Percentiles rank a stretch among this genome's conserved stretches.
phyloP scores from a whole-genome alignment of 2,329 filamentous ascomycete genomes.

The Acephala macrosclerotiorum region DNA sequence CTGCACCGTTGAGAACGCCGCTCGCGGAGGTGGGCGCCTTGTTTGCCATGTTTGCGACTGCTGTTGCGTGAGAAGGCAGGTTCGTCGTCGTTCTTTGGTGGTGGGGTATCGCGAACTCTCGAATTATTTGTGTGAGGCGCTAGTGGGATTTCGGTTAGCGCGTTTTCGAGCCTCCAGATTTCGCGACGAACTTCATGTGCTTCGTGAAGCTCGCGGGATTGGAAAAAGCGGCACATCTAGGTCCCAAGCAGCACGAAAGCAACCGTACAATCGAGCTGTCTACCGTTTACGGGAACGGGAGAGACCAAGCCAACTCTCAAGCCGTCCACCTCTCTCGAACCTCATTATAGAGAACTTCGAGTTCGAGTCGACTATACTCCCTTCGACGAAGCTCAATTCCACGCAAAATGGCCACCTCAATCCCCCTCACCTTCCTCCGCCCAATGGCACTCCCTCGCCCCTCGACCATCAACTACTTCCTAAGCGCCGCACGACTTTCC shows the following conservation, averaged over 20 bases:
- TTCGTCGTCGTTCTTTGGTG: constrained; percentile 26
- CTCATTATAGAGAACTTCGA: no score
- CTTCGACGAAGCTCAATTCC: constrained; percentile 14
- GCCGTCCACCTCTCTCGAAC: no score
- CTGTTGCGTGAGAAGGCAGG: constrained; percentile 18
- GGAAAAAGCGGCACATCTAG: no score
- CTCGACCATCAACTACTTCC: constrained; percentile 40
- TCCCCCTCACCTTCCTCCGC: constrained; percentile 43
- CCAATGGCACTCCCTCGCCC: constrained; percentile 42
- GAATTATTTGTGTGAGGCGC: constrained; percentile 16
- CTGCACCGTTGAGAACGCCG: constrained; percentile 8
- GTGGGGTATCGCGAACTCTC: constrained; percentile 20
- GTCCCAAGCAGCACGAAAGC: no score
- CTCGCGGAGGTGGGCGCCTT: constrained; percentile 36
- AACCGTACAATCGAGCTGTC: no score
- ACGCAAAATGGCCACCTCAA: constrained; percentile 28
- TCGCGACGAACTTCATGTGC: constrained; percentile 15
- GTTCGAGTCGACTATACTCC: no score
- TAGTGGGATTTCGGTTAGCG: constrained; percentile 22
- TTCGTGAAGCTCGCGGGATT: no score
- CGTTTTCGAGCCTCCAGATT: constrained; percentile 16
- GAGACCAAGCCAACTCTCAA: no score
- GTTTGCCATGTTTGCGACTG: constrained; percentile 57
- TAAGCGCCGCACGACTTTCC: constrained; percentile 30
- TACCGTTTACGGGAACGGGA: no score